phyloP scores from a whole-genome alignment of 371 early-diverging fungal species.

The Mucor mucedo region DNA sequence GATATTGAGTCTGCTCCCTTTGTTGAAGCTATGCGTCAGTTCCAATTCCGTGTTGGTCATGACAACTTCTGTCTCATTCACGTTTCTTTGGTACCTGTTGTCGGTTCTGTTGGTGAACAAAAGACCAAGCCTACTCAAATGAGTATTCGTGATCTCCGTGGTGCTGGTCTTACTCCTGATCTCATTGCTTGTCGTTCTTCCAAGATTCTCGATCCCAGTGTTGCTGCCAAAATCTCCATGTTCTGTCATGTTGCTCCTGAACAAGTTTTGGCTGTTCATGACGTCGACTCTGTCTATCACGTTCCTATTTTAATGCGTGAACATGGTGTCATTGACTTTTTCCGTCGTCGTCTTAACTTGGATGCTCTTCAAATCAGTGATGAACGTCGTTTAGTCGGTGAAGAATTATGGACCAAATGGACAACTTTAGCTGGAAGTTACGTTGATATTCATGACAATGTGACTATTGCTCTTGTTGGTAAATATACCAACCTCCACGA shows the following conservation, averaged over 20 bases:
- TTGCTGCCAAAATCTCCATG: constrained; percentile 95
- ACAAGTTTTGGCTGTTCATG: constrained; percentile 92
- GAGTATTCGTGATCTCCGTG: constrained; percentile 93
- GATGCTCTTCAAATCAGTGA: constrained; percentile 59
- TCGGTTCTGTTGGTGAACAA: constrained; percentile 97
- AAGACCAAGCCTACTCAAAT: constrained; percentile 99
- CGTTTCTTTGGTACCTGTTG: constrained; percentile 96
- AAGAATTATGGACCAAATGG: constrained; percentile 82
- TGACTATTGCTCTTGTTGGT: constrained; percentile 95
- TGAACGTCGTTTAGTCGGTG: constrained; percentile 63
- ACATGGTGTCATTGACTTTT: constrained; percentile 83
- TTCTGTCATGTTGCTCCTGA: constrained; percentile 96
- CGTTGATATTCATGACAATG: constrained; percentile 83
- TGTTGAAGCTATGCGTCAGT: constrained; percentile 98
- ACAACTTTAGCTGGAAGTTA: constrained; percentile 78
- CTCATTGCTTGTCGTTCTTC: constrained; percentile 96
- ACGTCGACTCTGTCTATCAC: constrained; percentile 95
- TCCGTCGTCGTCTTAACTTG: constrained; percentile 84
- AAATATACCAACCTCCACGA: constrained; percentile 96
- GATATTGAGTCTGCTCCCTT: constrained; percentile 99
- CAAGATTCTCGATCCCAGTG: constrained; percentile 78
- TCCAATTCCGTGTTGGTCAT: constrained; percentile 97
- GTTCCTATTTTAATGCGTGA: constrained; percentile 92
- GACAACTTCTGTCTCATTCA: constrained; percentile 97
- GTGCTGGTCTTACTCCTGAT: constrained; percentile 96